phyloP scores from a whole-genome alignment of 495 filamentous ascomycete species.

The Penicillium diatomitis region DNA sequence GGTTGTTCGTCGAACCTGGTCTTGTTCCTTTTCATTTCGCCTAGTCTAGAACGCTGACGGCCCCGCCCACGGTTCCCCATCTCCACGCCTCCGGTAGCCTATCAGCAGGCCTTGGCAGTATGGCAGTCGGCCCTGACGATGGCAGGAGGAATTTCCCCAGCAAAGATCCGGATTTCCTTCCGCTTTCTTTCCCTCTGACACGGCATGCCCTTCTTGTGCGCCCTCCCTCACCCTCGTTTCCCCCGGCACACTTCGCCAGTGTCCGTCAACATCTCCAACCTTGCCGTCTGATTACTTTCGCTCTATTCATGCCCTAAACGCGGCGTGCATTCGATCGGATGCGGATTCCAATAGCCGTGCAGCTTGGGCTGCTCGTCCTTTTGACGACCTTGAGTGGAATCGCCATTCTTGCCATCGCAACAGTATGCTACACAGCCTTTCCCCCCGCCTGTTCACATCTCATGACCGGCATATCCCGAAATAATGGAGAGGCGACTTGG shows the following conservation, averaged over 20 bases:
- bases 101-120: no score
- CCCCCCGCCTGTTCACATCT: not conserved
- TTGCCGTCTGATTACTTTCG: no score
- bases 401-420: constrained; percentile 54
- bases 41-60: not conserved
- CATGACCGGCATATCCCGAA: no score
- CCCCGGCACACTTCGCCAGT: not conserved
- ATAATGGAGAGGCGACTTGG: not conserved
- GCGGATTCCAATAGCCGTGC: constrained; percentile 76
- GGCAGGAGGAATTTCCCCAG: not conserved
- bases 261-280: not conserved
- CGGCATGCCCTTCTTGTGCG: not conserved
- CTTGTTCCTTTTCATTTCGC: not conserved
- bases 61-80: not conserved
- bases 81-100: no score
- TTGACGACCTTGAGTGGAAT: constrained; percentile 59
- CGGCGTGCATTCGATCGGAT: constrained; percentile 32
- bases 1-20: not conserved
- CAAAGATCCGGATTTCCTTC: not conserved
- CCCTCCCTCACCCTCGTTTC: not conserved
- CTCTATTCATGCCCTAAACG: not conserved
- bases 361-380: constrained; percentile 67
- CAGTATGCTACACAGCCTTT: constrained; percentile 28
- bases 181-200: not conserved
- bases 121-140: no score